Base-by-base conservation (phyloP, 805 yeast genomes). In the Metschnikowia proteae region DNA sequence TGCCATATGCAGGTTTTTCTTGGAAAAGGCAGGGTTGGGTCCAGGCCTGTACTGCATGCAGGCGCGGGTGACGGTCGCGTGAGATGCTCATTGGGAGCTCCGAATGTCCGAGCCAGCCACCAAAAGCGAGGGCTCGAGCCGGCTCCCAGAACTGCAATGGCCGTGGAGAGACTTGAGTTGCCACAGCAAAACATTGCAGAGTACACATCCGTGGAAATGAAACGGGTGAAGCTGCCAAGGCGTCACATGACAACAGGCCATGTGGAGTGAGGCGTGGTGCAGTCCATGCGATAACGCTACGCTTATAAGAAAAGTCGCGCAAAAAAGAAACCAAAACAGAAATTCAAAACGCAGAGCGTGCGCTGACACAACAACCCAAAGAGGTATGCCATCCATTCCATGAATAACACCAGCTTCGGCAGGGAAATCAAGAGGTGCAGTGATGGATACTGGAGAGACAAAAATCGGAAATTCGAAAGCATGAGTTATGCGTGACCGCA, bases 311-410 rank as follows among this genome's bases (percentile, higher is more conserved):
- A 11, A 30, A 40, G 43, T 30, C 43, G 36, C 35, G 38, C 32
- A 27, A 42, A 42, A 34, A 42, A 42, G 38, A 42, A 40, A 40
- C 43, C 22, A 40, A 40, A 40, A 40, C 29, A 40, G 43, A 40
- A 40, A 40, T 30, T 22, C 43, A n/a, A 23, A 3, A 9, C 43
- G 43, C 43, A 40, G 35, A 33, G 22, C 36, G 13, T 33, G 36
- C 36, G 7, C 36, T 33, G 22, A 23, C 30, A 38, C 28, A 9
- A 8, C 10, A 31, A 8, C 33, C 43, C 28, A 32, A 31, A 40
- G n/a, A 13, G 29, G 43, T 10, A 37, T 28, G 11, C 36, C 11
- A 17, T 17, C 17, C 17, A 17, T 17, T 17, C 17, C 17, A 17
- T 17, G 17, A 17, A 17, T 17, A 17, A 17, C 17, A 17, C 17